Evolutionary conservation across 441 rosid species (phyloP).

Genomic region (Capsella rubella): DNA sequence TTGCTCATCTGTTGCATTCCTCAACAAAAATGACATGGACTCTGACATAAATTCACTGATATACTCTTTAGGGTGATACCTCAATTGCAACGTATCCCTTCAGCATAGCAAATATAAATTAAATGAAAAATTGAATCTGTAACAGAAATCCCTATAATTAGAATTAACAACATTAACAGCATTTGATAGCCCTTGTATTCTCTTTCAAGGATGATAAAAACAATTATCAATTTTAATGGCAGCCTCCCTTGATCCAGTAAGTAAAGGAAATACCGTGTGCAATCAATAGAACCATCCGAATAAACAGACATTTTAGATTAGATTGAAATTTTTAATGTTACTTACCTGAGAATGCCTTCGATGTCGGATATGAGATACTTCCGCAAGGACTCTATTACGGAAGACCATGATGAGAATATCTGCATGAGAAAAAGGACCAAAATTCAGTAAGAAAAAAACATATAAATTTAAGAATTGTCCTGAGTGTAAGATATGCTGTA

Average conservation of each 20-base stretch:
- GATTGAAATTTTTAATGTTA: conserved; percentile 33
- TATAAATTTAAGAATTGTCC: background rate
- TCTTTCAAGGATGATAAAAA: conserved; percentile 18
- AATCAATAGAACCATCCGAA: conserved; percentile 19
- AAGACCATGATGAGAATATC: conserved; percentile 85
- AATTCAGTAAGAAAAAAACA: conserved; percentile 6
- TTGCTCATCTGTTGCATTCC: conserved; percentile 71
- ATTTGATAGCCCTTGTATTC: conserved; percentile 6
- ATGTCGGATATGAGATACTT: conserved; percentile 70
- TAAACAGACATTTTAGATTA: conserved; percentile 21
- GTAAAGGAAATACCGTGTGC: conserved; percentile 16
- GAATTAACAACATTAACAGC: conserved; percentile 7
- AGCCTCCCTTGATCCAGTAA: conserved; percentile 11
- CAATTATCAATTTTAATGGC: background rate
- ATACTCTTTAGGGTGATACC: conserved; percentile 72
- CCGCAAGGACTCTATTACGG: conserved; percentile 71
- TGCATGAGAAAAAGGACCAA: conserved; percentile 47
- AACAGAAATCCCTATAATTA: background rate
- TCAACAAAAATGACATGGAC: conserved; percentile 85
- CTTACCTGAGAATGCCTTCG: conserved; percentile 68
- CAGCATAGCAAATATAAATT: conserved; percentile 38
- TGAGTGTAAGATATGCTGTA: conserved; percentile 13
- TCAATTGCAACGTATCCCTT: conserved; percentile 73
- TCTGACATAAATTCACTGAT: conserved; percentile 81
- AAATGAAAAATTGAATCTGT: conserved; percentile 18